Base-by-base conservation (phyloP, 2,329 filamentous ascomycete genomes). In the Xylariaceae sp. region DNA sequence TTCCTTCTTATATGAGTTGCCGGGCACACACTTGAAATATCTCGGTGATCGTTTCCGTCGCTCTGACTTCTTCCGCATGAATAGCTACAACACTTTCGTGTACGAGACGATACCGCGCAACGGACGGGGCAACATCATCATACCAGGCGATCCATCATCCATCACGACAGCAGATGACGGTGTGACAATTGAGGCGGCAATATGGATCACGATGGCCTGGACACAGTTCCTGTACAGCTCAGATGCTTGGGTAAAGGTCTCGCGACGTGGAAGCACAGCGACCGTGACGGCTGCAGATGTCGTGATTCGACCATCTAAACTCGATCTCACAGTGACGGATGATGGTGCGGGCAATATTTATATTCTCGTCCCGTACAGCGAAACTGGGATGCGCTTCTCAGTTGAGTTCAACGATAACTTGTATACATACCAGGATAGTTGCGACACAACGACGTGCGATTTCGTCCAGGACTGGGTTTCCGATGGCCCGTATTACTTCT, bases 31-130 rank as follows among this genome's bases (percentile, higher is more conserved):
- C n/a, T n/a, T n/a, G n/a, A n/a, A n/a, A n/a, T n/a, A n/a, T n/a
- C n/a, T n/a, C n/a, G 12, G 6, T 11, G 20, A 10, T 3, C 8
- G 12, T n/a, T 35, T 14, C 8, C 14, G 27, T n/a, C 8, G 10
- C 2, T 22, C 40, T 42, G 20, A 42, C 22, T 12, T 14, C 27
- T 36, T 39, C 20, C 4, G 20, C 4, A 2, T 32, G 4, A 8
- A n/a, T n/a, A 46, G 44, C 34, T 46, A 46, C 21, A 37, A 46
- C 38, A 41, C 44, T 5, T 46, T 46, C 32, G 33, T 42, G 12
- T 42, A 46, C 36, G 43, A 45, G 43, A 45, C 43, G n/a, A 45
- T 46, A 16, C 44, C 44, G 21, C 37, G 38, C 5, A 46, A 46
- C 37, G 44, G 38, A 5, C 44, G 37, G 40, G 44, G 44, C 11